These are phyloP conservation scores for Neostapfia colusana DNA, from an alignment of 176 grass and related monocot genomes.

Conservation along the genomic window DNA sequence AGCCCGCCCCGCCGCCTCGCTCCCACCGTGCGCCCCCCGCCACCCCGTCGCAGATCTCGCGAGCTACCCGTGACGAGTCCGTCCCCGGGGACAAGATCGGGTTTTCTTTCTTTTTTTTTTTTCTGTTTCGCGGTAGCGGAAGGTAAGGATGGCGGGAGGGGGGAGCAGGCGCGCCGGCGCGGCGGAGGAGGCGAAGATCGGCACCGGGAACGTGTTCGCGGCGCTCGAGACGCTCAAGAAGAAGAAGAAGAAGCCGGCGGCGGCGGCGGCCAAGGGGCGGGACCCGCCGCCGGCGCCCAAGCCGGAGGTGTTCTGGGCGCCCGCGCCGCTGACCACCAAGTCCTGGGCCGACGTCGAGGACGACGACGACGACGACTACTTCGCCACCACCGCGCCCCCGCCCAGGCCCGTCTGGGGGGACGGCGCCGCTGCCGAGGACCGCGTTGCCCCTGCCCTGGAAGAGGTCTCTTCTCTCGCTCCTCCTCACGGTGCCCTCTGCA, in stretches of 20 bases:
- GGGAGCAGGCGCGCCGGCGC: slow-evolving; percentile 59
- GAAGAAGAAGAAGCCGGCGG: slow-evolving; percentile 68
- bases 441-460: slow-evolving; percentile 24
- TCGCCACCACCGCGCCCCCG: slow-evolving; percentile 70
- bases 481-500: not conserved
- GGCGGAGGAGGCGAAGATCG: slow-evolving; percentile 60
- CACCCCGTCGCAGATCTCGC: not conserved
- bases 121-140: not conserved
- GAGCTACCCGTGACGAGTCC: not conserved
- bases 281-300: slow-evolving; percentile 39
- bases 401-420: slow-evolving; percentile 50
- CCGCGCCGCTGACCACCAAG: slow-evolving; percentile 54
- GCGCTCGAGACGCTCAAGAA: slow-evolving; percentile 92
- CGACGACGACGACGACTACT: slow-evolving; percentile 89
- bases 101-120: not conserved
- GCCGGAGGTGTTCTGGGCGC: slow-evolving; percentile 61
- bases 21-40: no score
- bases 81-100: slow-evolving; percentile 10
- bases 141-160: slow-evolving; percentile 59
- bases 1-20: not conserved
- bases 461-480: slow-evolving; percentile 44
- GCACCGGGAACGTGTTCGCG: slow-evolving; percentile 79
- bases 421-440: not conserved
- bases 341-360: slow-evolving; percentile 97
- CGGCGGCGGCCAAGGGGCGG: not conserved